Base-by-base conservation (phyloP, 495 filamentous ascomycete species). In the Penicillium odoratum region DNA sequence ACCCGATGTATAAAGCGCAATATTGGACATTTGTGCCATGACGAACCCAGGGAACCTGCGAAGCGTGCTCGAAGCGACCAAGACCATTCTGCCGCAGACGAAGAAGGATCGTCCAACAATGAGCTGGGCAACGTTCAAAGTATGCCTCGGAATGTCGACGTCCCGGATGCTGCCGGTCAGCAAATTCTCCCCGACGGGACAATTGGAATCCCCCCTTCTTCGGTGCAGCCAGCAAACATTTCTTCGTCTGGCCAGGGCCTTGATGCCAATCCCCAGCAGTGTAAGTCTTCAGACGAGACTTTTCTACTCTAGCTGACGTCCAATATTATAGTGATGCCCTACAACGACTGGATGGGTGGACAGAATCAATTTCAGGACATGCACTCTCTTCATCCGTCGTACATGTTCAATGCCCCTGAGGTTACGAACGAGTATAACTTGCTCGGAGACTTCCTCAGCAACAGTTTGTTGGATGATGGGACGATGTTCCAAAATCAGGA, bases 21-120 rank as follows among this genome's bases (percentile, higher is more conserved):
- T 80, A 99, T 99, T 72, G 94, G 93, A 63, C 94, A 98, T 81
- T 80, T 99, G 55, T 99, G 94, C 77, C 94, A 98, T 77, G 94
- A 99, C 72, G 94, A 98, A 75, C 92, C 92, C 56, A 87, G 95
- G 74, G 90, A 93, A 70, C 74, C 83, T 56, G 65, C 75, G 42
- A 96, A 96, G 69, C 89, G 85, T 62, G 82, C 87, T 58, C 93
- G 92, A 72, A 82, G 79, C 64, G 88, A 89, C 63, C 78, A 81
- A 52, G 88, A 83, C 31, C 78, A 83, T 55, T 83, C 82, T 42
- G 72, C 78, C 16, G 81, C 77, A 54, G 83, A 84, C 65, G 86
- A 90, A 48, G 80, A 82, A 61, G 79, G 70, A 54, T 74, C 81
- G 55, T 75, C 81, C 15, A 78, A 77, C 48, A 77, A 77, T 64